Base-by-base conservation (phyloP, 495 filamentous ascomycete genomes). In the Neurospora sp. region DNA sequence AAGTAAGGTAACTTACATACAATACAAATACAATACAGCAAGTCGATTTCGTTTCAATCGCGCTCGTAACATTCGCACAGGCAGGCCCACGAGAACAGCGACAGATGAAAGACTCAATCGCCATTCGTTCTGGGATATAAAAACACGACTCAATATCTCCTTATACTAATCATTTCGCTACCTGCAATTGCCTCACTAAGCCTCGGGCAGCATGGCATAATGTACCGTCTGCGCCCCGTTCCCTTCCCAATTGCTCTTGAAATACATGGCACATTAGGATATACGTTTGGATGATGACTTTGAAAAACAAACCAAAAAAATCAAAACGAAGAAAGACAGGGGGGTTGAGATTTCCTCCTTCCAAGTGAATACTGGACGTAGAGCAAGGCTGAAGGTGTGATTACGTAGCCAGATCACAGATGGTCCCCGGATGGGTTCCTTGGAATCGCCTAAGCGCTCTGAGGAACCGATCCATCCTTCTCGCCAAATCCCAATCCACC, bases 381-480 rank as follows among this genome's bases (percentile, higher is more conserved):
- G 27, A 27, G 48, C 54, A 35, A 66, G 27, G 54, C 27, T 35
- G 27, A 66, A 66, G 27, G 12, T 66, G 27, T 66, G 7, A 9
- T 18, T 66, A 18, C 27, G 27, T 35, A 18, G 54, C 27, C 54
- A 37, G 54, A 66, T 37, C 27, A 66, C 14, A 8, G 54, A 66
- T 31, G 23, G 12, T 18, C 27, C 48, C 20, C 20, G 5, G 23
- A 59, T 59, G 20, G 48, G 48, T 69, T 62, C 42, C 31, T 71
- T 48, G 5, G 70, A 48, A 23, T 71, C 72, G 75, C 38, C 71
- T 82, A 85, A n/a, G 83, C 83, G 72, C 83, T 85, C 77, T 84
- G 80, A 20, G 83, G 83, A 71, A 82, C 39, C 71, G 76, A 73
- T 8, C 76, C 70, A 54, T 76, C 77, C 78, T 83, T 80, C 46